A percentile compares a stretch with the other conserved stretches of the same genome.
Evolutionary conservation across 768 basidiomycete species (phyloP).

Genomic region (Xanthoconium purpureum): DNA sequence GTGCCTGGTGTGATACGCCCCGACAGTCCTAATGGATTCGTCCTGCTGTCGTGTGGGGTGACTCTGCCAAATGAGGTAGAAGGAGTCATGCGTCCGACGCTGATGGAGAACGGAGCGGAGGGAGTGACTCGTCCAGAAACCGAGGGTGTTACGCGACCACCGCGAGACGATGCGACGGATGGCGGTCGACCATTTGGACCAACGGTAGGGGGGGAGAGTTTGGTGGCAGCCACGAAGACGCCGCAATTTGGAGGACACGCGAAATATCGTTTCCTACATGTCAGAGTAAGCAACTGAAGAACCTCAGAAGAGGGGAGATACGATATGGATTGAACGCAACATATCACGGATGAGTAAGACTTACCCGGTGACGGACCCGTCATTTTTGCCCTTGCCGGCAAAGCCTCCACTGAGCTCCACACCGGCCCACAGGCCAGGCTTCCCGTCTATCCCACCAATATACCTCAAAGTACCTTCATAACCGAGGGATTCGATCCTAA

Average conservation of each 20-base stretch:
- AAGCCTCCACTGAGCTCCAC: conserved; percentile 87
- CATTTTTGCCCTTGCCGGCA: conserved; percentile 90
- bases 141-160: conserved; percentile 44
- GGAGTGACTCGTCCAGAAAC: conserved; percentile 46
- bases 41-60: conserved; percentile 32
- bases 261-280: conserved; percentile 75
- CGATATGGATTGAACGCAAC: not conserved
- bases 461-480: conserved; percentile 82
- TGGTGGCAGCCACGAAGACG: conserved; percentile 82
- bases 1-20: conserved; percentile 49
- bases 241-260: conserved; percentile 80
- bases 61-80: conserved; percentile 46
- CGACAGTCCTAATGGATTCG: conserved; percentile 28
- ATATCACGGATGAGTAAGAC: conserved; percentile 28
- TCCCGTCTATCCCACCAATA: conserved; percentile 84
- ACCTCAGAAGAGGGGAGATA: not conserved
- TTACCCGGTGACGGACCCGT: conserved; percentile 87
- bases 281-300: conserved; percentile 8
- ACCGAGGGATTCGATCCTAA: conserved; percentile 83
- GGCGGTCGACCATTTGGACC: conserved; percentile 61
- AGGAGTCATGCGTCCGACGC: conserved; percentile 56
- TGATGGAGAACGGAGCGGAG: conserved; percentile 35
- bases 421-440: conserved; percentile 89
- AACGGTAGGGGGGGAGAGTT: conserved; percentile 76
- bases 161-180: conserved; percentile 75